A percentile compares a stretch with the other conserved stretches of the same genome.
phyloP scores from a whole-genome alignment of 176 grass and related monocot genomes.

The Rhipidocladum racemiflorum region DNA sequence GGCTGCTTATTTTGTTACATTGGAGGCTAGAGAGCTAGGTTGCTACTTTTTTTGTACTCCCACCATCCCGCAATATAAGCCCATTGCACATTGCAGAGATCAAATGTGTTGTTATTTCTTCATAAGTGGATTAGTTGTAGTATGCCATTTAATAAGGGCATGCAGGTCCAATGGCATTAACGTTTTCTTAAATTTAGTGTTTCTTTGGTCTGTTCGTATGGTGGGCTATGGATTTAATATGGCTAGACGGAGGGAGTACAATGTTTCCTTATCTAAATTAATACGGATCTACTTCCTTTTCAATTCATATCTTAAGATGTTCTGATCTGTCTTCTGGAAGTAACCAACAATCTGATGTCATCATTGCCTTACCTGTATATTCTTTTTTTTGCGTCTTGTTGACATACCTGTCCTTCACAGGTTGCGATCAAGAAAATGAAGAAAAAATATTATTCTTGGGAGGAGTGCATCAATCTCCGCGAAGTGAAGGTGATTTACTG shows the following conservation, averaged over 20 bases:
- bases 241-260: no score
- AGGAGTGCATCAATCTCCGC: conserved; percentile 96
- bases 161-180: no score
- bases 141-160: no score
- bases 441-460: conserved; percentile 96
- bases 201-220: no score
- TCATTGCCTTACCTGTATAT: background rate
- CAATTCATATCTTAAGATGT: background rate
- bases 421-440: conserved; percentile 99
- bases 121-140: no score
- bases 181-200: no score
- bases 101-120: no score
- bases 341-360: background rate
- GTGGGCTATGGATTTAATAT: no score
- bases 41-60: background rate
- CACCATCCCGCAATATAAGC: no score
- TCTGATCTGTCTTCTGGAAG: background rate
- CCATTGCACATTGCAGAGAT: no score
- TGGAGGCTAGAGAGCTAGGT: background rate
- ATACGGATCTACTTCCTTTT: background rate
- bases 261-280: background rate
- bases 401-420: conserved; percentile 35
- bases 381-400: background rate
- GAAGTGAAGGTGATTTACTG: conserved; percentile 89
- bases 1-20: background rate